Percentiles rank a stretch among this genome's conserved stretches.
Conservation (phyloP, 2,329 filamentous ascomycete genomes). For the Cercospora sp. region DNA sequence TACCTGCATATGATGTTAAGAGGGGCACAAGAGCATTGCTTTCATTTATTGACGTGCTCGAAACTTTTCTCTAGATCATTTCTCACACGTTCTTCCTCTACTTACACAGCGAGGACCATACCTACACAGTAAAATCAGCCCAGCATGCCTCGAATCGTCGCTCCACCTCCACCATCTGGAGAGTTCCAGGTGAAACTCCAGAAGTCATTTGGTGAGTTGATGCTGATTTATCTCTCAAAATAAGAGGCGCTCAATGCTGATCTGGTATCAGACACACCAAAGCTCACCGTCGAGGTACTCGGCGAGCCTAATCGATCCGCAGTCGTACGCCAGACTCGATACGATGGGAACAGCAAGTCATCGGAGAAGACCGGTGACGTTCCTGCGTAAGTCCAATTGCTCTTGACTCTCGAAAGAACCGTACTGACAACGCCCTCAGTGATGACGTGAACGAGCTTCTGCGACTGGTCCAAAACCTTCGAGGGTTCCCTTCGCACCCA, state of each 20-base stretch:
- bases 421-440: constrained; percentile 26
- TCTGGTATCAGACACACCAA: constrained; percentile 33
- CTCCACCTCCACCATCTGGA: constrained; percentile 39
- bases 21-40: constrained; percentile 11
- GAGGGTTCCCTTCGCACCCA: constrained; percentile 44
- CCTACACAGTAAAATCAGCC: not conserved
- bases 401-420: not conserved
- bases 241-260: constrained; percentile 17
- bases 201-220: constrained; percentile 37
- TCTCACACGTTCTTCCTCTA: not conserved
- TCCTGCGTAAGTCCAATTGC: constrained; percentile 31
- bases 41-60: not conserved
- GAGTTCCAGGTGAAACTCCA: constrained; percentile 38
- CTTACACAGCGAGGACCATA: not conserved
- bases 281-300: constrained; percentile 43
- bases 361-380: constrained; percentile 44
- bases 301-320: constrained; percentile 46
- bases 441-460: constrained; percentile 47
- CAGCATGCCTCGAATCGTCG: constrained; percentile 40
- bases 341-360: constrained; percentile 37
- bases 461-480: constrained; percentile 40
- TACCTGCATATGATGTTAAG: constrained; percentile 12
- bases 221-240: not conserved
- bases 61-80: not conserved
- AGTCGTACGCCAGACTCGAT: constrained; percentile 37